Evolutionary conservation across 176 grass and related monocot species (phyloP).

Genomic region (Coix lacrymajobi): DNA sequence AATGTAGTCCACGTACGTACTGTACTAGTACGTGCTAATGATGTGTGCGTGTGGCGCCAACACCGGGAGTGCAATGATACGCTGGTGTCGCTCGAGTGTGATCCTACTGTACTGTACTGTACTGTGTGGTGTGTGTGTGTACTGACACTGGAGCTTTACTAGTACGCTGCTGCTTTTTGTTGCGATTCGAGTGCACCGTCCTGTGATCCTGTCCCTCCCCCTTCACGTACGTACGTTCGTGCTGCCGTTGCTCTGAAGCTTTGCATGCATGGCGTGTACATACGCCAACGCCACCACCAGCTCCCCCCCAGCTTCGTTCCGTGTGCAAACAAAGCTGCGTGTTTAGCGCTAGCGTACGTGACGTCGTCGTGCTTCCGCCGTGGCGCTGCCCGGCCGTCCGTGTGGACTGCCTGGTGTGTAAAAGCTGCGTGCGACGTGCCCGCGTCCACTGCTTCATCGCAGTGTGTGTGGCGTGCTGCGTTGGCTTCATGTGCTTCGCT

Average conservation of each 20-base stretch:
- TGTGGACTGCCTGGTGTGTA: background rate
- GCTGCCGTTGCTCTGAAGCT: background rate
- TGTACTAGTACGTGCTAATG: slow-evolving; percentile 21
- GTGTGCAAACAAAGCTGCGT: background rate
- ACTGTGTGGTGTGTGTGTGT: background rate
- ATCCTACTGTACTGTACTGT: background rate
- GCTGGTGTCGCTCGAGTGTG: background rate
- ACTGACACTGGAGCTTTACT: background rate
- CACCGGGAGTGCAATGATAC: slow-evolving; percentile 22
- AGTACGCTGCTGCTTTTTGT: slow-evolving; percentile 3
- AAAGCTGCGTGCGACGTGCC: slow-evolving; percentile 11
- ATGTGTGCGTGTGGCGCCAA: slow-evolving; percentile 17
- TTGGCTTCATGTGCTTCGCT: background rate
- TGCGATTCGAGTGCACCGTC: slow-evolving; percentile 22
- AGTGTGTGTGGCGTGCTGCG: background rate
- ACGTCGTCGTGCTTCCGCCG: too few relatives aligned
- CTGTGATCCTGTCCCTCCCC: background rate
- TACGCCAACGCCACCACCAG: background rate
- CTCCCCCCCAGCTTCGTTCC: slow-evolving; percentile 3
- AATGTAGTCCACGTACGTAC: background rate
- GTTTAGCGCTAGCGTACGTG: background rate
- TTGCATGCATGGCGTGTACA: background rate
- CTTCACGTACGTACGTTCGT: background rate
- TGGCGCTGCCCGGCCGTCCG: background rate
- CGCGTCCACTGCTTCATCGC: background rate